Percentiles rank a stretch among this genome's conserved stretches.
Evolutionary conservation across 768 basidiomycete species (phyloP).

Genomic region (Lactarius psammicola): DNA sequence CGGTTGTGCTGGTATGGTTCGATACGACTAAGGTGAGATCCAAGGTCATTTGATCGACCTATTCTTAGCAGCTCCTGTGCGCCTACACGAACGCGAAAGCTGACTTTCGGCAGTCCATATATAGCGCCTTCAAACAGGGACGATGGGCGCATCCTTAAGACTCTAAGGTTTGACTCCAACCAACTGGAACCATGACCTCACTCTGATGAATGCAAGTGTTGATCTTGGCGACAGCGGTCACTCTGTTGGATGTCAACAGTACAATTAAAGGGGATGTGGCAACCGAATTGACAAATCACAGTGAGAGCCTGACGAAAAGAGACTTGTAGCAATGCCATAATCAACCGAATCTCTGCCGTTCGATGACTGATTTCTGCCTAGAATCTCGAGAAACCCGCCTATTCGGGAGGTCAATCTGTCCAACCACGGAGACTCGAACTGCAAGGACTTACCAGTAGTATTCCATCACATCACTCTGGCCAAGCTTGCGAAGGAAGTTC

Average conservation of each 20-base stretch:
- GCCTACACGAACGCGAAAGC: too few species aligned
- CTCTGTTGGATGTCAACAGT: neutral
- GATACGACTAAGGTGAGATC: too few species aligned
- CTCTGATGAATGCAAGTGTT: too few species aligned
- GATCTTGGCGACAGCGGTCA: neutral
- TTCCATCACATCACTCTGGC: slow-evolving; percentile 90
- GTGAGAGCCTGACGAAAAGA: neutral
- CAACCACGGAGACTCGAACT: neutral
- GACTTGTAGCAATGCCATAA: neutral
- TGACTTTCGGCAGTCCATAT: neutral
- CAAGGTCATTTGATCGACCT: neutral
- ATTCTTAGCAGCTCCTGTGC: neutral
- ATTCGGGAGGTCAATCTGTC: slow-evolving; percentile 11
- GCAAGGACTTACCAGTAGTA: slow-evolving; percentile 73
- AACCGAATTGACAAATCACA: neutral
- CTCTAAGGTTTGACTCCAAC: neutral
- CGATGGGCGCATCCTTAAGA: neutral
- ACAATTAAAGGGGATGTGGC: neutral
- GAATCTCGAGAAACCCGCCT: slow-evolving; percentile 79
- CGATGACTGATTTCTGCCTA: slow-evolving; percentile 44
- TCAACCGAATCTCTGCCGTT: slow-evolving; percentile 34
- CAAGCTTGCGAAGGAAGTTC: slow-evolving; percentile 86
- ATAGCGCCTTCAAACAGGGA: too few species aligned
- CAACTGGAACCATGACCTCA: neutral
- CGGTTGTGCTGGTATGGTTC: too few species aligned